Base-by-base conservation (phyloP, 2,329 filamentous ascomycete species). In the Aspergillus clavatus region DNA sequence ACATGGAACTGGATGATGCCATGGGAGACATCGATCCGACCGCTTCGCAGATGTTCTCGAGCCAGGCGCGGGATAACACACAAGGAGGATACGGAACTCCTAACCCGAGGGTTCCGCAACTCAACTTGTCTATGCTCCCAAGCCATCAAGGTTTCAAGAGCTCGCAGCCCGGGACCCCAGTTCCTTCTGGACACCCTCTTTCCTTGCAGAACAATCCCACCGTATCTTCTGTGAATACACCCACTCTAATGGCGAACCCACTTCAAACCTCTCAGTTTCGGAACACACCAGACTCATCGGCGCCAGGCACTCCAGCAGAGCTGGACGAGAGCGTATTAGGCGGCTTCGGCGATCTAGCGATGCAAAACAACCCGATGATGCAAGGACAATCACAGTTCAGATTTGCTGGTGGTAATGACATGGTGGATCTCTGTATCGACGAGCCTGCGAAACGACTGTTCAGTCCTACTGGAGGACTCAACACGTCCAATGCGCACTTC, bases 1-100 rank as follows among this genome's bases (percentile, higher is more conserved):
- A 95, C 61, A 96, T 97, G 91, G 91, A 97, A 61, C 87, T 97
- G 84, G 91, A 97, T 61, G 89, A 95, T 57, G 79, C 83, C 6
- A 76, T 87, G 39, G 83, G 81, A 47, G 61, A 73, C 56, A 61
- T 55, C 11, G 55, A 73, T 59, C 50, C 58, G 45, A 45, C 65
- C 50, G 52, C 65, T 41, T 56, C 65, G 39, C 58, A 72, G 50
- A 47, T 71, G 45, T 73, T 69, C 48, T 65, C 83, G 40, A 75
- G 80, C 52, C 79, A 82, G 27, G 82, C 87, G 59, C 85, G 87
- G 56, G 82, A 86, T 59, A 80, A 81, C 16, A 78, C 83, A 36
- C 83, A 86, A 56, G 72, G 75, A 45, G 77, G 78, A 44, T 81
- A 79, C 54, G 77, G 75, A 43, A 75, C 78, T 48, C 73, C 78